Conservation (phyloP, 495 filamentous ascomycete species). For the Penicillium riverlandense region DNA sequence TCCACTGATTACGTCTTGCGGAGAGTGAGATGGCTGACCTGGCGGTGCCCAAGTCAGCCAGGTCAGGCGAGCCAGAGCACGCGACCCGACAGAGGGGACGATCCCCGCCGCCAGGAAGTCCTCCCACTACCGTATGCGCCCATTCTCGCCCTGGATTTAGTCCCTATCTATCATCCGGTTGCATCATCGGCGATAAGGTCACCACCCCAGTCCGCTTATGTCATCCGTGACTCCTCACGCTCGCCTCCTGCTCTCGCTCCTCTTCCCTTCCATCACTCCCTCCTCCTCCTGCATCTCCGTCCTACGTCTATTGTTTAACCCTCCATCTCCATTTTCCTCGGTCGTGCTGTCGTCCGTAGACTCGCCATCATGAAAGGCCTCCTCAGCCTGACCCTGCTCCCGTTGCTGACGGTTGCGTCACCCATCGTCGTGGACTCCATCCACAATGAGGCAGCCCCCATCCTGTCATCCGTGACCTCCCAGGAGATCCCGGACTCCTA, state of each 20-base stretch:
- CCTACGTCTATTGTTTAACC: conserved; percentile 9
- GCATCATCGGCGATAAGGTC: conserved; percentile 33
- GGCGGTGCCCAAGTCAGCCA: background rate
- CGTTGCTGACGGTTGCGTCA: conserved; percentile 62
- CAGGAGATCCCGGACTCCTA: conserved; percentile 83
- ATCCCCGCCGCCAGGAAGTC: no score
- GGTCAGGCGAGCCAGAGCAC: conserved; percentile 18
- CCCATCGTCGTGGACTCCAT: conserved; percentile 73
- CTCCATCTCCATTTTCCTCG: conserved; percentile 13
- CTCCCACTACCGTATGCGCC: no score
- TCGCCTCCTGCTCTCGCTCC: conserved; percentile 29
- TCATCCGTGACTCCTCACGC: conserved; percentile 24
- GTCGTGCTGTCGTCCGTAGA: conserved; percentile 20
- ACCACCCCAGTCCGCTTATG: conserved; percentile 1
- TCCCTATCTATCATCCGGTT: conserved; percentile 28
- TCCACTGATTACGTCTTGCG: background rate
- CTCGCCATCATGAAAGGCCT: conserved; percentile 66
- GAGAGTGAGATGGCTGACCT: background rate
- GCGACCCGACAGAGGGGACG: no score
- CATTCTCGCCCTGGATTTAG: no score
- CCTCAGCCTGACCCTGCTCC: conserved; percentile 56
- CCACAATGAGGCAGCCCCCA: conserved; percentile 78
- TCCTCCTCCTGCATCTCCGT: conserved; percentile 12
- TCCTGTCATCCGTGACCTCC: conserved; percentile 72
- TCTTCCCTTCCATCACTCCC: conserved; percentile 23